Percentiles rank a stretch among this genome's conserved stretches.
These are phyloP conservation scores for Rhodotorula sp. DNA, from an alignment of 1,284 basidiomycete species.

Conservation along the genomic window DNA sequence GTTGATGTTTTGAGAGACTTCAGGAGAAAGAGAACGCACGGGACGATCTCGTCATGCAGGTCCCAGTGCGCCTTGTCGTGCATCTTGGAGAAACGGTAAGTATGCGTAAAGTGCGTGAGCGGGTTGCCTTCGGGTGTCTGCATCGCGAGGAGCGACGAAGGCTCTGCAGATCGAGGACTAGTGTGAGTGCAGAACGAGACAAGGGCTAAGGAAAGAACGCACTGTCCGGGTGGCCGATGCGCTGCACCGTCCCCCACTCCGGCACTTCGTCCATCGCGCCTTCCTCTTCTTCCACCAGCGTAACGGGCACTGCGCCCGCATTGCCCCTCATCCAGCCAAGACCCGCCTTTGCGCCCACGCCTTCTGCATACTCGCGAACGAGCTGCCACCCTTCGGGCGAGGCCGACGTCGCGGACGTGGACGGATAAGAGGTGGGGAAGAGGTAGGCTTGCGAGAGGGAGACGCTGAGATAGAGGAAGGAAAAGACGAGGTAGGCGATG, in stretches of 20 bases:
- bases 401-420: not conserved
- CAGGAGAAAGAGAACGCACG: slow-evolving; percentile 20
- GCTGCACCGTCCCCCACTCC: slow-evolving; percentile 22
- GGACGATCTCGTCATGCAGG: slow-evolving; percentile 44
- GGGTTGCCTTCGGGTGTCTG: slow-evolving; percentile 32
- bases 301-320: not conserved
- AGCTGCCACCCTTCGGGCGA: slow-evolving; percentile 20
- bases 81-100: slow-evolving; percentile 47
- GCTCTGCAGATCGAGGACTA: not conserved
- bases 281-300: not conserved
- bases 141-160: slow-evolving; percentile 4
- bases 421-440: not conserved
- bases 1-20: too few species aligned
- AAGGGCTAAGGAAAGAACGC: not conserved
- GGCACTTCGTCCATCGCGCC: not conserved
- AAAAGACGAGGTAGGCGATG: slow-evolving; percentile 43
- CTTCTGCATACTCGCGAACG: slow-evolving; percentile 19
- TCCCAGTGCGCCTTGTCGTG: slow-evolving; percentile 43
- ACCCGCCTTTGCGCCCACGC: slow-evolving; percentile 26
- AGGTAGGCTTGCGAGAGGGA: slow-evolving; percentile 5
- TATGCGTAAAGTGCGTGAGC: slow-evolving; percentile 41
- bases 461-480: slow-evolving; percentile 32
- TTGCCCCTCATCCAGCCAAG: slow-evolving; percentile 22
- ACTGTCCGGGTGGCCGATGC: slow-evolving; percentile 32
- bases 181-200: not conserved